A percentile compares a stretch with the other conserved stretches of the same genome.
phyloP scores from a whole-genome alignment of 2,329 filamentous ascomycete genomes.

The Aspergillus pseudotamarii region DNA sequence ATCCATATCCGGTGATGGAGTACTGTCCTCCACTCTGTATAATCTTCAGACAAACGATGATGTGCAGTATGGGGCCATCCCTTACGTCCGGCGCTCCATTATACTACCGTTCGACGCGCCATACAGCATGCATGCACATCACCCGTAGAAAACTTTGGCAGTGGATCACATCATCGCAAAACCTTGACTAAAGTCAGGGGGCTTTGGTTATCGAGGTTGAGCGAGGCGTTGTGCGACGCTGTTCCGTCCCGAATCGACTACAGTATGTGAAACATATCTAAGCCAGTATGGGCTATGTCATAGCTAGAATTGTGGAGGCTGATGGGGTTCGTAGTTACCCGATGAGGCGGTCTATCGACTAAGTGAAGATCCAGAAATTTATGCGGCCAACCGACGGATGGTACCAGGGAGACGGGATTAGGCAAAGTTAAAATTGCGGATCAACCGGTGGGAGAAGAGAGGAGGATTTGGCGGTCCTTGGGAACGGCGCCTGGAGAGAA shows the following conservation, averaged over 20 bases:
- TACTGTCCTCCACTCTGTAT: conserved; percentile 1
- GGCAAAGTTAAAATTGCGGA: conserved; percentile 18
- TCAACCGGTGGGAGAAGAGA: conserved; percentile 7
- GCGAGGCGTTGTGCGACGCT: background rate
- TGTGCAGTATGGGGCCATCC: conserved; percentile 17
- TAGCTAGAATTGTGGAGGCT: background rate
- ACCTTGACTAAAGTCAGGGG: background rate
- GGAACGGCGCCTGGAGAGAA: conserved; percentile 2
- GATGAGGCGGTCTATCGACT: background rate
- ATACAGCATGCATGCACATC: conserved; percentile 1
- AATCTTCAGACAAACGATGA: conserved; percentile 2
- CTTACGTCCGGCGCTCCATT: conserved; percentile 17
- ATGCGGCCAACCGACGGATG: conserved; percentile 17
- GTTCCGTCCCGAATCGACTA: background rate
- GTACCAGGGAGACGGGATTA: conserved; percentile 24
- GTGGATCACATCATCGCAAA: background rate
- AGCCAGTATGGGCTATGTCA: background rate
- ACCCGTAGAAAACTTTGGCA: background rate
- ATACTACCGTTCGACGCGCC: conserved; percentile 1
- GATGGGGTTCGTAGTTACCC: conserved; percentile 1
- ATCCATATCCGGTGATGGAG: background rate
- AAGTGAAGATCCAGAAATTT: conserved; percentile 3
- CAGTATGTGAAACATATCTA: background rate
- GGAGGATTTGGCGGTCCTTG: background rate
- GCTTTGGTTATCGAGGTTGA: background rate